Evolutionary conservation across 2,329 filamentous ascomycete species (phyloP).

Genomic region (Remersonia thermophila): DNA sequence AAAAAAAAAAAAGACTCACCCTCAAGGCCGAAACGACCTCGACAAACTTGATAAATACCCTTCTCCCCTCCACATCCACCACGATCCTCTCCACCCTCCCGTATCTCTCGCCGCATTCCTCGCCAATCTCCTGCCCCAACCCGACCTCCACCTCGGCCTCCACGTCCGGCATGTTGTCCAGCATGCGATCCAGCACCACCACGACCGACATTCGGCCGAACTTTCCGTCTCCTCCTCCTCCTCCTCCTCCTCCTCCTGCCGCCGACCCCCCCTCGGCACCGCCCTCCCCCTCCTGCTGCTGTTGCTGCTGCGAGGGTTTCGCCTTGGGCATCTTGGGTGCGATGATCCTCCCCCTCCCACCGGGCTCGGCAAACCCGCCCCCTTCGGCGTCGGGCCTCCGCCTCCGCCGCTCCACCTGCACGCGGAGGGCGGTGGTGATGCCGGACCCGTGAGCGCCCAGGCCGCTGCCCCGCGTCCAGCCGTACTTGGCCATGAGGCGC

Average conservation of each 20-base stretch:
- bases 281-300: too few species aligned
- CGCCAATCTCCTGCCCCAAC: conserved; percentile 86
- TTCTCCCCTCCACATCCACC: conserved; percentile 50
- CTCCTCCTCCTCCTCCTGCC: conserved; percentile 4
- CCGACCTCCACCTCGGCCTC: conserved; percentile 62
- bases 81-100: conserved; percentile 70
- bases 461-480: conserved; percentile 79
- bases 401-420: conserved; percentile 76
- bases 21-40: conserved; percentile 72
- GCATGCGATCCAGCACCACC: conserved; percentile 71
- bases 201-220: conserved; percentile 71
- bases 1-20: conserved; percentile 37
- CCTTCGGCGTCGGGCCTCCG: conserved; percentile 68
- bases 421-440: conserved; percentile 71
- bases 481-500: conserved; percentile 84
- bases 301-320: conserved; percentile 20
- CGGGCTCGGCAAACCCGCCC: conserved; percentile 61
- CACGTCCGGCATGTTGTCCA: conserved; percentile 67
- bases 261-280: too few species aligned
- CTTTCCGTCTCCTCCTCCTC: conserved; percentile 13
- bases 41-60: conserved; percentile 91
- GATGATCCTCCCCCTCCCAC: conserved; percentile 64
- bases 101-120: conserved; percentile 84
- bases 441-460: conserved; percentile 72
- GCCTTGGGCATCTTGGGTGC: conserved; percentile 46